Percentiles rank a stretch among this genome's conserved stretches.
Conservation (phyloP, 169 alveolate genomes). For the Plasmodium relictum region DNA sequence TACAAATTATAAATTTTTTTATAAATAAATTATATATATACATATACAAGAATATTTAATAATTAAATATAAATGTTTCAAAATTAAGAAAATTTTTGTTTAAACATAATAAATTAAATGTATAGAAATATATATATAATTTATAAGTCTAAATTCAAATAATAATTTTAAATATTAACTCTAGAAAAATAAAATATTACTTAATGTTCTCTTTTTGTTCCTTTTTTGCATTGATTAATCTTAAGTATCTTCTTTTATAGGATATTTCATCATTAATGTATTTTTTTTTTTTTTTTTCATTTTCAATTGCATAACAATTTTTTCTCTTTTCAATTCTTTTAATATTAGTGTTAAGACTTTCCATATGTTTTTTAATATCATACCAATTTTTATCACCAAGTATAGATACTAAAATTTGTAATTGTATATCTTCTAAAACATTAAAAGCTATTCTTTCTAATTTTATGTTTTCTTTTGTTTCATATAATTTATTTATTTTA, state of each 20-base stretch:
- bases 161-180: too few species aligned
- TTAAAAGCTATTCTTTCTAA: conserved; percentile 74
- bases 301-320: background rate
- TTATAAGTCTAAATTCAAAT: too few species aligned
- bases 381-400: conserved; percentile 69
- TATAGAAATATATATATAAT: too few species aligned
- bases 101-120: too few species aligned
- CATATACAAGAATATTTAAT: too few species aligned
- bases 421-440: conserved; percentile 69
- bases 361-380: conserved; percentile 59
- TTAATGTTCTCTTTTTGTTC: background rate
- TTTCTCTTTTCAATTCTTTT: conserved; percentile 37
- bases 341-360: conserved; percentile 35
- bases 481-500: conserved; percentile 64
- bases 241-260: conserved; percentile 59
- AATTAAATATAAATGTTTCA: too few species aligned
- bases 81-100: too few species aligned
- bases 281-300: conserved; percentile 22
- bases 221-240: conserved; percentile 1
- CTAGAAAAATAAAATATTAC: too few species aligned
- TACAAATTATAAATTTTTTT: too few species aligned
- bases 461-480: conserved; percentile 18
- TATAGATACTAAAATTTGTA: conserved; percentile 69
- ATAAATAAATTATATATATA: too few species aligned
- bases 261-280: conserved; percentile 48